phyloP scores from a whole-genome alignment of 1,284 basidiomycete genomes.

The Malassezia japonica region DNA sequence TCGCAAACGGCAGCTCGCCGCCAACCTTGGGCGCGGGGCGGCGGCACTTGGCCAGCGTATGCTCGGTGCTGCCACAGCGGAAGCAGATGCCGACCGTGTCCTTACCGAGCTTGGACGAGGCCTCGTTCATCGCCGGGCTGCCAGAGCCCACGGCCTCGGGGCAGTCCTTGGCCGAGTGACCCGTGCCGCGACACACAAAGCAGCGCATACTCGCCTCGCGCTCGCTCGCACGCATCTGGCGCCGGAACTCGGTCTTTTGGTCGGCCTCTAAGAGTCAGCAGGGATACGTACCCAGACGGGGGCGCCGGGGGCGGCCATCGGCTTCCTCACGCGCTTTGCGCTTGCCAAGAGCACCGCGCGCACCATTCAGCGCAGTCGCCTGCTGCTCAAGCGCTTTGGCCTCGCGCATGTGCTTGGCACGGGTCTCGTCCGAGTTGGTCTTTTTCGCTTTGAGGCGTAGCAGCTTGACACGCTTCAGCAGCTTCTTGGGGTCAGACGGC shows the following conservation, averaged over 20 bases:
- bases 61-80: slow-evolving; percentile 73
- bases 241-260: slow-evolving; percentile 54
- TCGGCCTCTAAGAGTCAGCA: slow-evolving; percentile 19
- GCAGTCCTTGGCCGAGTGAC: slow-evolving; percentile 76
- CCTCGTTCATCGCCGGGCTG: slow-evolving; percentile 23
- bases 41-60: slow-evolving; percentile 68
- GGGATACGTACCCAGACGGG: slow-evolving; percentile 6
- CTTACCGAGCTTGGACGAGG: slow-evolving; percentile 24
- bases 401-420: slow-evolving; percentile 18
- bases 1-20: slow-evolving; percentile 66
- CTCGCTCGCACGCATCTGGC: slow-evolving; percentile 60
- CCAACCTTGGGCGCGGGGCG: slow-evolving; percentile 53
- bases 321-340: slow-evolving; percentile 12
- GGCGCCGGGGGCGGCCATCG: not conserved
- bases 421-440: slow-evolving; percentile 33
- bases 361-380: slow-evolving; percentile 29
- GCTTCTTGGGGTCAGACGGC: slow-evolving; percentile 23
- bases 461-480: slow-evolving; percentile 41
- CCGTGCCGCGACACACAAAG: slow-evolving; percentile 75
- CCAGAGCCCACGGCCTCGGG: slow-evolving; percentile 48
- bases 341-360: slow-evolving; percentile 25
- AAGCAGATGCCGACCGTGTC: slow-evolving; percentile 35
- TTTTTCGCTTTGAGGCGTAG: slow-evolving; percentile 41
- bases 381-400: slow-evolving; percentile 44
- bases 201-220: slow-evolving; percentile 61